A percentile compares a stretch with the other conserved stretches of the same genome.
Conservation (phyloP, 2,329 filamentous ascomycete species). For the Fusarium sp. region DNA sequence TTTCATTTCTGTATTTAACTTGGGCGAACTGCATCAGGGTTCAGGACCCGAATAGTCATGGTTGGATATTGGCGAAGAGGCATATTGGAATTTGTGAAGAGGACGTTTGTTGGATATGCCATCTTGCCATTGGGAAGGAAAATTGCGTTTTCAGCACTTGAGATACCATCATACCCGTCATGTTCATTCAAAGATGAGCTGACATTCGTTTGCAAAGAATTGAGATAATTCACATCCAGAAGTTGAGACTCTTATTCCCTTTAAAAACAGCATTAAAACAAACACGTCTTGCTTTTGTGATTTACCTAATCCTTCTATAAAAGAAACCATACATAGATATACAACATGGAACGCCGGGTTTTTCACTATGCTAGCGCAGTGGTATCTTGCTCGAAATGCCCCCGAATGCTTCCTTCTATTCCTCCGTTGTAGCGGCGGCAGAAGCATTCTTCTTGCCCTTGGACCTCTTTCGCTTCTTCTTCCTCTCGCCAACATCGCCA, state of each 20-base stretch:
- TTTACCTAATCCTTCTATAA: conserved; percentile 27
- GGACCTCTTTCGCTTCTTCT: conserved; percentile 67
- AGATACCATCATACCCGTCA: conserved; percentile 44
- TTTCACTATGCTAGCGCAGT: conserved; percentile 36
- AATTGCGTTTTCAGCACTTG: conserved; percentile 37
- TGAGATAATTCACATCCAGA: conserved; percentile 9
- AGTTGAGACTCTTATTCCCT: not conserved
- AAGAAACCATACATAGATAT: conserved; percentile 27
- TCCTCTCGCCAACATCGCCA: conserved; percentile 51
- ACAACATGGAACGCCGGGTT: conserved; percentile 42
- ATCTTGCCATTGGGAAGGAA: conserved; percentile 24
- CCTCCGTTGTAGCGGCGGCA: conserved; percentile 43
- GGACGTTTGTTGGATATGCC: conserved; percentile 22
- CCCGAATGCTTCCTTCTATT: conserved; percentile 23
- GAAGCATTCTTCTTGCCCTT: conserved; percentile 56
- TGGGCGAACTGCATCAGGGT: not conserved
- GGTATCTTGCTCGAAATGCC: conserved; percentile 37
- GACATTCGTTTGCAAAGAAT: conserved; percentile 30
- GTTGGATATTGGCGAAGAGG: conserved; percentile 24
- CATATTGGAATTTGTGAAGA: conserved; percentile 26
- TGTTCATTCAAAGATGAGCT: conserved; percentile 21
- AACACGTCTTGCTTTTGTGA: conserved; percentile 21
- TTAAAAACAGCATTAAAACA: conserved; percentile 4
- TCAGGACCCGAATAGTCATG: not conserved
- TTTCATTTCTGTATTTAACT: not conserved